These are phyloP conservation scores for Pycnococcus provasolii DNA, from an alignment of 139 green algal genomes.

Conservation along the genomic window DNA sequence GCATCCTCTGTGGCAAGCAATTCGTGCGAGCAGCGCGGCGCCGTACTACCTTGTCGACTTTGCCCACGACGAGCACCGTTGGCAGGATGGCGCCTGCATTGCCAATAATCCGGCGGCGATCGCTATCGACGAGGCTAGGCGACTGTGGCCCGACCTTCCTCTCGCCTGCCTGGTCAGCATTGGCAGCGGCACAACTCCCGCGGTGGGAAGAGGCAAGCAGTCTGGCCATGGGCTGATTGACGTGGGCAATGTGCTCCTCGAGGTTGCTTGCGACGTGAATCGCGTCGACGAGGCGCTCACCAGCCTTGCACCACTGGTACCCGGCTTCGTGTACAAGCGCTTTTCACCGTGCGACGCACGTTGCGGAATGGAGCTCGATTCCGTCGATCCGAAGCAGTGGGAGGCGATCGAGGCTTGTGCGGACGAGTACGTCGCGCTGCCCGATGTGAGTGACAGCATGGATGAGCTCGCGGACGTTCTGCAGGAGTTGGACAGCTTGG, in stretches of 20 bases:
- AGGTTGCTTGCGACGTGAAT: conserved; percentile 39
- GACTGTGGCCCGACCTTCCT: conserved; percentile 65
- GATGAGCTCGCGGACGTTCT: too few relatives aligned
- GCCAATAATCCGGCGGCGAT: conserved; percentile 88
- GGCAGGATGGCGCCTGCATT: conserved; percentile 78
- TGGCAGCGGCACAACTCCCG: conserved; percentile 43
- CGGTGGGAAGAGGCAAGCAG: too few relatives aligned
- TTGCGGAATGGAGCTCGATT: too few relatives aligned
- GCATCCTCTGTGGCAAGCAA: conserved; percentile 67
- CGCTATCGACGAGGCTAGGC: conserved; percentile 62
- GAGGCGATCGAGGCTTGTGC: too few relatives aligned
- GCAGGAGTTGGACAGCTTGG: too few relatives aligned
- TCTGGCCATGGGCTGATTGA: conserved; percentile 25
- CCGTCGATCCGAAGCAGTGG: too few relatives aligned
- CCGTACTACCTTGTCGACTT: conserved; percentile 83
- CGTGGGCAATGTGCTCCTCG: conserved; percentile 47
- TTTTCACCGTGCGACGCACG: too few relatives aligned
- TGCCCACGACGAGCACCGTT: conserved; percentile 52
- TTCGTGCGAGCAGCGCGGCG: conserved; percentile 40
- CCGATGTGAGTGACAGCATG: too few relatives aligned
- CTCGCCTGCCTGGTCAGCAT: conserved; percentile 74
- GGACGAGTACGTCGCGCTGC: too few relatives aligned
- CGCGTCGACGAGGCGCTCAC: conserved; percentile 52
- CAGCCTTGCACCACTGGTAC: conserved; percentile 48
- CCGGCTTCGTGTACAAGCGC: neutral